These are phyloP conservation scores for Solanum hybrid DNA, from an alignment of 305 asterid genomes.

Conservation along the genomic window DNA sequence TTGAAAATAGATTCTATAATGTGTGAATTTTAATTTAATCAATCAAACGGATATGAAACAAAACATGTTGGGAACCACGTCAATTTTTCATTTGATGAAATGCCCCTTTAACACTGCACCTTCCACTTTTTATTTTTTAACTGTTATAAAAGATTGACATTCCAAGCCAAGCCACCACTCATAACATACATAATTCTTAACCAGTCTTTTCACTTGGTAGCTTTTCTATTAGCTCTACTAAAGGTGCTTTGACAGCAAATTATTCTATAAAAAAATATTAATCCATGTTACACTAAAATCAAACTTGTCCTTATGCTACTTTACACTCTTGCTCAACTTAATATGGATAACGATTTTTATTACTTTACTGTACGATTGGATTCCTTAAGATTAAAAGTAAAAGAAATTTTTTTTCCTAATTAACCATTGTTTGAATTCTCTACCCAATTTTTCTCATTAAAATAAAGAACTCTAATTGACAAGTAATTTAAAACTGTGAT, in stretches of 20 bases:
- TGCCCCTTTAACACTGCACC: not conserved
- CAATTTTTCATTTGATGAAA: not conserved
- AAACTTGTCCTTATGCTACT: conserved; percentile 14
- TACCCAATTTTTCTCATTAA: not conserved
- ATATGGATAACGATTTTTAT: not conserved
- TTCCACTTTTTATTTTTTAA: not conserved
- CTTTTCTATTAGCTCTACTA: not conserved
- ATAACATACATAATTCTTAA: not conserved
- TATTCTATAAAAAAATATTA: not conserved
- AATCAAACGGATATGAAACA: not conserved
- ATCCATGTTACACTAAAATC: not conserved
- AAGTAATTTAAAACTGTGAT: not conserved
- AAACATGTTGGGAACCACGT: conserved; percentile 19
- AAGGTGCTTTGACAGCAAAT: not conserved
- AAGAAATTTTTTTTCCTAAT: not conserved
- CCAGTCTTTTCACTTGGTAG: not conserved
- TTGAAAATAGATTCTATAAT: too few relatives aligned
- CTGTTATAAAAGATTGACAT: not conserved
- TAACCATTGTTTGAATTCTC: not conserved
- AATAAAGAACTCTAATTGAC: conserved; percentile 1
- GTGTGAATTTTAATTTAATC: not conserved
- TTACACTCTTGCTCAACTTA: conserved; percentile 3
- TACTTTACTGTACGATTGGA: conserved; percentile 6
- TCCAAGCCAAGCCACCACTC: not conserved
- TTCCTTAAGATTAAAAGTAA: conserved; percentile 11